These are phyloP conservation scores for Phycomyces blakesleeanus DNA, from an alignment of 192 early-diverging fungal genomes.

Conservation along the genomic window DNA sequence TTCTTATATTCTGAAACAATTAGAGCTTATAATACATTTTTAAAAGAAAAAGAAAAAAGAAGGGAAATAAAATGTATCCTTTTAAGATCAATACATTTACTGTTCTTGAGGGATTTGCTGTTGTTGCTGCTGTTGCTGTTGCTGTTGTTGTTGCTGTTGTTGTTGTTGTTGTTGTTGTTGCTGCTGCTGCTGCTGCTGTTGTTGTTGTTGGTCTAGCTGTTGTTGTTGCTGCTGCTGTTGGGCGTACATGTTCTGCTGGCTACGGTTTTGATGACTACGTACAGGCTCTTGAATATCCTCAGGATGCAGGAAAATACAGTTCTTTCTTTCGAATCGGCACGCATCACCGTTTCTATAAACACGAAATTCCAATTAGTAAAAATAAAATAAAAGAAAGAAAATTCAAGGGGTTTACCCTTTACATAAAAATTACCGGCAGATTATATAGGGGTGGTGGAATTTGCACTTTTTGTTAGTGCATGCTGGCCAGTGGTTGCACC, in stretches of 20 bases:
- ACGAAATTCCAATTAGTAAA: too few relatives aligned
- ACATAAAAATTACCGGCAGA: constrained; percentile 40
- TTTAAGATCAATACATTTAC: neutral
- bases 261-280: constrained; percentile 10
- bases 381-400: neutral
- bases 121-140: neutral
- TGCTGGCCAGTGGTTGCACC: constrained; percentile 46
- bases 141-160: neutral
- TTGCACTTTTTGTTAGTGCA: constrained; percentile 56
- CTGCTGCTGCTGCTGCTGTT: constrained; percentile 1
- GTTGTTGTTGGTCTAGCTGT: constrained; percentile 5
- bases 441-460: constrained; percentile 39
- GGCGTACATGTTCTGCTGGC: neutral
- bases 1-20: neutral
- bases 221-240: constrained; percentile 1
- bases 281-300: constrained; percentile 5
- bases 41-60: constrained; percentile 1
- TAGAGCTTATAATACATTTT: neutral
- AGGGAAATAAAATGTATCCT: constrained; percentile 2
- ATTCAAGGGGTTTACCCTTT: neutral
- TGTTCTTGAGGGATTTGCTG: neutral
- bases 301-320: constrained; percentile 1
- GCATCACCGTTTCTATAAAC: neutral
- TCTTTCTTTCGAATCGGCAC: neutral
- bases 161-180: neutral